phyloP scores from a whole-genome alignment of 2,329 filamentous ascomycete genomes.

The Acrodontium crateriforme region DNA sequence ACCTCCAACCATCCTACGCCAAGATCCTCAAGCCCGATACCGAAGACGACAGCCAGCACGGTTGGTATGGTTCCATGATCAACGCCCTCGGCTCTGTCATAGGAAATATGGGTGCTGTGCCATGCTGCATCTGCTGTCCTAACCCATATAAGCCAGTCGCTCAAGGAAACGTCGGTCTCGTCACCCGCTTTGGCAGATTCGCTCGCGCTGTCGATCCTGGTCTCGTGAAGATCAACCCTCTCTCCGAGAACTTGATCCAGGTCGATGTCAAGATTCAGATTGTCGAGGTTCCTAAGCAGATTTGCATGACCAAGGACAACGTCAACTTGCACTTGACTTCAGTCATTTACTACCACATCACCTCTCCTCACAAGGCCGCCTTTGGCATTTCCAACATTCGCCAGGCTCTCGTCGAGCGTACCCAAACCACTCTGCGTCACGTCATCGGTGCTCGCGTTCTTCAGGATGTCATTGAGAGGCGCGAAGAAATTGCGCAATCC shows the following conservation, averaged over 20 bases:
- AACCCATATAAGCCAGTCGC: slow-evolving; percentile 84
- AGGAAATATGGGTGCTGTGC: slow-evolving; percentile 71
- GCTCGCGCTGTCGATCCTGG: slow-evolving; percentile 93
- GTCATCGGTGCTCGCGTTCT: slow-evolving; percentile 90
- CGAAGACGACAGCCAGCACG: slow-evolving; percentile 55
- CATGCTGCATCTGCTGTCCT: slow-evolving; percentile 81
- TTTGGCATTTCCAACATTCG: slow-evolving; percentile 92
- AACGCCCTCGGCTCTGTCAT: slow-evolving; percentile 60
- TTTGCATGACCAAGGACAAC: slow-evolving; percentile 99
- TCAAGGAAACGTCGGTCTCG: slow-evolving; percentile 87
- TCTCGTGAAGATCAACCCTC: slow-evolving; percentile 91
- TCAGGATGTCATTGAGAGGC: slow-evolving; percentile 95
- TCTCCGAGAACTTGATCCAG: slow-evolving; percentile 77
- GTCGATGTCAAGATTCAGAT: slow-evolving; percentile 99
- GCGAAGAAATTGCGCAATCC: slow-evolving; percentile 88
- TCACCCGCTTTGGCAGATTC: slow-evolving; percentile 92
- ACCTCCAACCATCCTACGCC: slow-evolving; percentile 64
- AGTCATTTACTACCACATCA: slow-evolving; percentile 98
- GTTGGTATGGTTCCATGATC: slow-evolving; percentile 84
- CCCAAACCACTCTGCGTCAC: slow-evolving; percentile 92
- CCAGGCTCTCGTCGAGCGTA: slow-evolving; percentile 93
- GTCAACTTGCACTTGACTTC: slow-evolving; percentile 86
- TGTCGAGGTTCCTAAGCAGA: slow-evolving; percentile 86
- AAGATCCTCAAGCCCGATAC: slow-evolving; percentile 44
- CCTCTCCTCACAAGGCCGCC: slow-evolving; percentile 86